Conservation (phyloP, 2,329 filamentous ascomycete species). For the Clarireedia sp. region DNA sequence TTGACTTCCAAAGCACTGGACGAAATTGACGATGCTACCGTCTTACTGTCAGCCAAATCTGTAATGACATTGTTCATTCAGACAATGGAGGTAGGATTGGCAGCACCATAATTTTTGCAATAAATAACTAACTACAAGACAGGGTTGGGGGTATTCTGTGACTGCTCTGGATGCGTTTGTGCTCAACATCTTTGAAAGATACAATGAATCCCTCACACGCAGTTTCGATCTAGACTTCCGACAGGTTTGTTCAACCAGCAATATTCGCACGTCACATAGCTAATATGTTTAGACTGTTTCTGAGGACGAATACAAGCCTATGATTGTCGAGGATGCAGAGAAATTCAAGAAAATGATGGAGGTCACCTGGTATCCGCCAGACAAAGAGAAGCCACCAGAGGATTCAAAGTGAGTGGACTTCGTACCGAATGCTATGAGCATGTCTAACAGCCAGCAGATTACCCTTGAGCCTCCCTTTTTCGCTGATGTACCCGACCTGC, state of each 20-base stretch:
- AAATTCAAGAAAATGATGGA: conserved; percentile 95
- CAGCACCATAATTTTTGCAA: background rate
- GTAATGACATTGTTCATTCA: conserved; percentile 91
- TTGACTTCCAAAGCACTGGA: conserved; percentile 73
- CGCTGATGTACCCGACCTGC: conserved; percentile 97
- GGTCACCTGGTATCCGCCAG: conserved; percentile 91
- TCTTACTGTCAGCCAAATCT: conserved; percentile 89
- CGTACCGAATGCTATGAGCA: too few relatives aligned
- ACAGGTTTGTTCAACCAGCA: conserved; percentile 48
- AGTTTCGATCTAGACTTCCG: conserved; percentile 94
- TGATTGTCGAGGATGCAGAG: conserved; percentile 84
- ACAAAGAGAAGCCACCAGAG: conserved; percentile 69
- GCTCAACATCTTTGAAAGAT: conserved; percentile 79
- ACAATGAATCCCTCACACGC: conserved; percentile 81
- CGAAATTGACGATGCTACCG: conserved; percentile 79
- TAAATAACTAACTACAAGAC: conserved; percentile 5
- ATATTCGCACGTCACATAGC: background rate
- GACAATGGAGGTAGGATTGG: conserved; percentile 74
- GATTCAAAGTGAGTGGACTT: conserved; percentile 53
- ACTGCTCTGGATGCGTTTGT: conserved; percentile 74
- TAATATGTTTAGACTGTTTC: conserved; percentile 51
- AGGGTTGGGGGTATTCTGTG: conserved; percentile 88
- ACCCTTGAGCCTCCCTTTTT: conserved; percentile 93
- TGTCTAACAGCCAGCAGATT: conserved; percentile 46
- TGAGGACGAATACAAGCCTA: conserved; percentile 99